Conservation (phyloP, 176 grass and related monocot species). For the Tillandsia fasciculata region DNA sequence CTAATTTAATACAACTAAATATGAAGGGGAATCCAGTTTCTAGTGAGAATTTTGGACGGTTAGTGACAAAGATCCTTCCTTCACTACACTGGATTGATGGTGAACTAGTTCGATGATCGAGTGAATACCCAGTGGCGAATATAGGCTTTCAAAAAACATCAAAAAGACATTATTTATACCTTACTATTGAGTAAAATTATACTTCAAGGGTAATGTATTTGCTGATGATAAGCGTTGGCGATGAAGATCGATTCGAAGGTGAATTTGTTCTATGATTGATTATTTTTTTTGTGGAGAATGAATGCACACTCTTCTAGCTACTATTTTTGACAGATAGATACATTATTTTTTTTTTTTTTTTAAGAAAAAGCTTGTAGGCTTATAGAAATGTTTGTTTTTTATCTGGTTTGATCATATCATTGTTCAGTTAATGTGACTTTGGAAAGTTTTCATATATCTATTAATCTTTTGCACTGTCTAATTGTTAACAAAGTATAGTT, state of each 20-base stretch:
- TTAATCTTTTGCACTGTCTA: too few species aligned
- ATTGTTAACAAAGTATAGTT: too few species aligned
- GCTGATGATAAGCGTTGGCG: background rate
- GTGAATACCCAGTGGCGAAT: background rate
- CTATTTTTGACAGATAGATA: too few species aligned
- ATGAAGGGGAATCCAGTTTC: conserved; percentile 55
- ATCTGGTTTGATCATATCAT: too few species aligned
- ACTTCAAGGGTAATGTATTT: background rate
- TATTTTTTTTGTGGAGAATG: conserved; percentile 1
- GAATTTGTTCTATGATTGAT: conserved; percentile 15
- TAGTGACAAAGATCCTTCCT: conserved; percentile 38
- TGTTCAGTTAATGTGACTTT: too few species aligned
- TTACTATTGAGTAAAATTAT: background rate
- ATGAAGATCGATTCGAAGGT: too few species aligned
- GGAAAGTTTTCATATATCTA: too few species aligned
- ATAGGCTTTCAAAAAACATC: background rate
- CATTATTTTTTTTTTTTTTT: too few species aligned
- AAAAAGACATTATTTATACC: background rate
- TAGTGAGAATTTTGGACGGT: conserved; percentile 30
- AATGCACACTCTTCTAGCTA: background rate
- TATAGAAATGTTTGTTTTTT: too few species aligned
- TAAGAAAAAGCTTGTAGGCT: too few species aligned
- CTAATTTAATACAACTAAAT: conserved; percentile 47
- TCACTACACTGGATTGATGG: conserved; percentile 60
- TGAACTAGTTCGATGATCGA: background rate